These are phyloP conservation scores for Acanthamoeba sp. DNA, from an alignment of 208 protist species.

Conservation along the genomic window DNA sequence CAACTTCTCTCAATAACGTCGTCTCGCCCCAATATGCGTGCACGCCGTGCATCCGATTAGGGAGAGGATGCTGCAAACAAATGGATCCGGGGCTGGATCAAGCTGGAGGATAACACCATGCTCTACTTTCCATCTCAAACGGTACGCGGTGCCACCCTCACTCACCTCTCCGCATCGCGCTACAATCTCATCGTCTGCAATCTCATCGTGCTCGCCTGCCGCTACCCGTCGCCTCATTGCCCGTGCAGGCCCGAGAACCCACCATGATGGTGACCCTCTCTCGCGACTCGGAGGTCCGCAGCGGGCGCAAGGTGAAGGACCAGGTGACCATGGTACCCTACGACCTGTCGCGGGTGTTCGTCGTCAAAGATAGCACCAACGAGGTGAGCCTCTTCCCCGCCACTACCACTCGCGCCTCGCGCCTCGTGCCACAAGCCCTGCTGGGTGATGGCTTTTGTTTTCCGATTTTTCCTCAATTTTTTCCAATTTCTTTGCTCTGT, in stretches of 20 bases:
- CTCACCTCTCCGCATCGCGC: not conserved
- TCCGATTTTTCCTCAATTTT: too few relatives aligned
- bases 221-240: not conserved
- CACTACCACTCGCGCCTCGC: not conserved
- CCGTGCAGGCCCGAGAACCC: not conserved
- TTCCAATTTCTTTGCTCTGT: not conserved
- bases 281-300: slow-evolving; percentile 29
- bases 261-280: slow-evolving; percentile 57
- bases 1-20: too few relatives aligned
- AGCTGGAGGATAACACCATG: slow-evolving; percentile 39
- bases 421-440: not conserved
- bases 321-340: not conserved
- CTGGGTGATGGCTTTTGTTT: too few relatives aligned
- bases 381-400: not conserved
- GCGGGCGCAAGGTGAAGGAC: not conserved
- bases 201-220: not conserved
- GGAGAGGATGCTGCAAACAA: not conserved
- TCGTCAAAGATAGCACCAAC: slow-evolving; percentile 12
- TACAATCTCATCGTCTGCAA: not conserved
- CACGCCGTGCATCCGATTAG: too few relatives aligned
- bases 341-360: slow-evolving; percentile 27
- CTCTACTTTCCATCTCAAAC: not conserved
- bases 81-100: slow-evolving; percentile 50
- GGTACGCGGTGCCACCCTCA: not conserved
- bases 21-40: too few relatives aligned